Evolutionary conservation across 75 land plant species (phyloP), one percentile per base, ranked within the genome.

Genomic region (Picea glauca): DNA sequence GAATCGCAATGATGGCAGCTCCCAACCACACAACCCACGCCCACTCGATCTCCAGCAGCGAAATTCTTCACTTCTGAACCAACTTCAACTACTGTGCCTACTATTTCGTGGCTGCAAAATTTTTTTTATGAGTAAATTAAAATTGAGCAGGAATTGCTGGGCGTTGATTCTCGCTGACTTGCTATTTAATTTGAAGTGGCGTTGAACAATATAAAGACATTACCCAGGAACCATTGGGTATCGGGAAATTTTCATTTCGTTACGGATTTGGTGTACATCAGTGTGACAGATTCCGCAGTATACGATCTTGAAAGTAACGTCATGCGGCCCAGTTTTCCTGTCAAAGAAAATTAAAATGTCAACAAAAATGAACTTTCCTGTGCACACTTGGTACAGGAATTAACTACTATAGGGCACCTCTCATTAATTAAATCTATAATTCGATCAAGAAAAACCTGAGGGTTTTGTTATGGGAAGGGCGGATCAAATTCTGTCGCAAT

Each of bases 91-190:
- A 92, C 76, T n/a, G 81, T 81, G 21, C 96, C 94, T 43, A 84
- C 82, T 0, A 93, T 82, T 75, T 93, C 94, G 68, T 93, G 94
- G 79, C 94, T 93, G 80, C 40, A 17, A 33, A 62, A 57, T n/a
- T 0, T 7, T 7, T 7, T 0, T 0, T 50, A 8, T 0, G 54
- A 50, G 9, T 50, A 50, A 50, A 50, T 50, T 50, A 50, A 50
- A 50, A 7, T 1, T 7, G 54, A 50, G 8, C 9, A 1, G 0
- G 11, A 30, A 15, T 0, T 40, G 4, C 18, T 0, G 0, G 9
- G 11, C 9, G 8, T 50, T 7, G 7, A 50, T 50, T 50, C 9
- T 50, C 11, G 11, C 11, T 50, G 9, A 50, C 54, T 7, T 50
- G 9, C 11, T 50, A 8, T 50, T 7, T 50, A 50, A 8, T 5